Base-by-base conservation (phyloP, 1,284 basidiomycete genomes). In the Thecaphora thlaspeos region DNA sequence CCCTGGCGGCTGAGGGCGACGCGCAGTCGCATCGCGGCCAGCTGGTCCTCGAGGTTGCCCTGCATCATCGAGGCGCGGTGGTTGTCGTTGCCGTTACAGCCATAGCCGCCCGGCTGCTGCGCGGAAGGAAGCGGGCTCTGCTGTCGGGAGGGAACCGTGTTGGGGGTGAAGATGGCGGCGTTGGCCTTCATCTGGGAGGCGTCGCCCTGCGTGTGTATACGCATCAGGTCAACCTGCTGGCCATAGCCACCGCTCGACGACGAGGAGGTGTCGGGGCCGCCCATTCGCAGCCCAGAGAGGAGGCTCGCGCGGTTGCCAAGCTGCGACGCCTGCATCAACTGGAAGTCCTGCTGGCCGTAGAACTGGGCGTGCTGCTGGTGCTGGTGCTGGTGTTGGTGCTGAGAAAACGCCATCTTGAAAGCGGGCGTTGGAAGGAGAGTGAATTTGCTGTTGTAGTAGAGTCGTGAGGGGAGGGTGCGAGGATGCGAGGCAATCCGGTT, bases 1-100 rank as follows among this genome's bases (percentile, higher is more conserved):
- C 43, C 22, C 41, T 61, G 18, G 34, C 49, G 53, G 32, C 43
- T 46, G n/a, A 43, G 24, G 3, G 51, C 50, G 22, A 61, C 58
- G 41, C 70, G 68, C 30, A 72, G 56, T 17, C 65, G 64, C 48
- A 72, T 54, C 11, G 64, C 57, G 23, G 65, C 59, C 12, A 71
- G 53, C 55, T 73, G 71, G 19, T 64, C 61, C 52, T 72, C 64
- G 30, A 70, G 59, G 51, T 40, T 43, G 21, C 48, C 48, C 34
- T 57, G 58, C n/a, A n/a, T n/a, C n/a, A n/a, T n/a, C n/a, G n/a
- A n/a, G n/a, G n/a, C n/a, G n/a, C n/a, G n/a, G 38, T 56, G 53
- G n/a, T 51, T 43, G 23, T 47, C 36, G n/a, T n/a, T n/a, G n/a
- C n/a, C n/a, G n/a, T n/a, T n/a, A n/a, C n/a, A n/a, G n/a, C n/a